A percentile compares a stretch with the other conserved stretches of the same genome.
phyloP scores from a whole-genome alignment of 2,329 filamentous ascomycete species.

The Drechslera avenae region DNA sequence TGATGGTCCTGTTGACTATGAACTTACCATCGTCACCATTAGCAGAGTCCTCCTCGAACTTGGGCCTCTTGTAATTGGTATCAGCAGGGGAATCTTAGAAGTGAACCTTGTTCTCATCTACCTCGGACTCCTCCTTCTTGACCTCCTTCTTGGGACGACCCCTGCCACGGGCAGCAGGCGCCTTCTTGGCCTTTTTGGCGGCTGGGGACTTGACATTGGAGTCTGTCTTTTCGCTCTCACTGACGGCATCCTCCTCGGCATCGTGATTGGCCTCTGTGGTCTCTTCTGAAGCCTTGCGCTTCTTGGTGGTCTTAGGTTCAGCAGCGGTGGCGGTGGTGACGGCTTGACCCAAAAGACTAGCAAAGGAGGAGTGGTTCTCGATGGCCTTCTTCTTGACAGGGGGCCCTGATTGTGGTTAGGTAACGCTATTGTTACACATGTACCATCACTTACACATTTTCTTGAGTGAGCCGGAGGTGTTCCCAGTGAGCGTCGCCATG shows the following conservation, averaged over 20 bases:
- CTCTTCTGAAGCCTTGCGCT: conserved; percentile 32
- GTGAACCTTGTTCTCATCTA: not conserved
- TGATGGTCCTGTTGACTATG: conserved; percentile 6
- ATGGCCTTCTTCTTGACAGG: conserved; percentile 39
- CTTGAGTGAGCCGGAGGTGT: conserved; percentile 39
- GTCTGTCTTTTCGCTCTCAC: conserved; percentile 25
- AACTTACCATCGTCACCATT: conserved; percentile 30
- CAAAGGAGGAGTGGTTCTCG: conserved; percentile 32
- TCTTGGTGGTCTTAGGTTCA: conserved; percentile 19
- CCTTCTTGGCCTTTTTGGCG: conserved; percentile 11
- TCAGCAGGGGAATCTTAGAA: no score
- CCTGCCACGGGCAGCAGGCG: not conserved
- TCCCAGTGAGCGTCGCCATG: conserved; percentile 36
- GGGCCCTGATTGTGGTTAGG: conserved; percentile 16
- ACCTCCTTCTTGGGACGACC: conserved; percentile 24
- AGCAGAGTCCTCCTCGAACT: conserved; percentile 10
- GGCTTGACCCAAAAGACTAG: conserved; percentile 24
- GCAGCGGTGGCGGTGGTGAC: conserved; percentile 5
- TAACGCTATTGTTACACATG: not conserved
- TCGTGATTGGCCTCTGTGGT: not conserved
- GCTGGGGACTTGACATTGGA: not conserved
- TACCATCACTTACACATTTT: conserved; percentile 32
- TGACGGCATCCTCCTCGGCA: not conserved
- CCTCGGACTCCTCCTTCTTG: conserved; percentile 27
- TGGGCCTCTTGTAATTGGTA: not conserved